Evolutionary conservation across 257 asterid genomes (phyloP), one percentile per base, ranked within the genome.

Genomic region (Pogostemon cablin): DNA sequence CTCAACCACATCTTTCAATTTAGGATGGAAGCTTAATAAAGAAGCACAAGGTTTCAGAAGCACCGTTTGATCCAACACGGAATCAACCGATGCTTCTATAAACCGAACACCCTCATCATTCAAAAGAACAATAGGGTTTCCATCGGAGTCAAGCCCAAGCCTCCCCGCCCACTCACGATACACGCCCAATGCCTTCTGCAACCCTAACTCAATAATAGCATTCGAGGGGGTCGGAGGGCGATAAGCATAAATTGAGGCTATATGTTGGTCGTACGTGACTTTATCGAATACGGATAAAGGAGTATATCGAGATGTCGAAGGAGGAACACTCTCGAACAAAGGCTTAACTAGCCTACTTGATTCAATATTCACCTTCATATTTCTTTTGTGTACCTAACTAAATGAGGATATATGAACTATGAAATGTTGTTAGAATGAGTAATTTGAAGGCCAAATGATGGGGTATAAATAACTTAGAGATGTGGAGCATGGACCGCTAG

Each of bases 161-260:
- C 93, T 78, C 12, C 96, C 96, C 0, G 93, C 96, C 93, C 92
- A 87, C 67, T 77, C 90, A 4, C 90, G 82, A 42, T 87, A 91
- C 20, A 40, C 78, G 0, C 83, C 78, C 54, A 91, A 56, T 0
- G 89, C 92, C 75, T 83, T 88, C 7, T 80, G 77, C 3, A 88
- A 84, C 52, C 97, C 97, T 2, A 75, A 41, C 75, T 86, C 90
- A 0, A 91, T 74, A 7, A 74, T 42, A 0, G 59, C 43, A 44
- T 76, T 91, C 9, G 87, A 79, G 7, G 92, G 88, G 34, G 82
- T 83, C 2, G 95, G 97, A 0, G 96, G 93, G 59, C 70, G 86
- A 63, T 89, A 91, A 15, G 93, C 95, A 3, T 87, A 91, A 4
- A 91, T 84, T n/a, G 89, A 67, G 2, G 95, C 97, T 8, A 91